Evolutionary conservation across 2,329 filamentous ascomycete genomes (phyloP), one percentile per base, ranked within the genome.

Genomic region (Catunica adiposa): DNA sequence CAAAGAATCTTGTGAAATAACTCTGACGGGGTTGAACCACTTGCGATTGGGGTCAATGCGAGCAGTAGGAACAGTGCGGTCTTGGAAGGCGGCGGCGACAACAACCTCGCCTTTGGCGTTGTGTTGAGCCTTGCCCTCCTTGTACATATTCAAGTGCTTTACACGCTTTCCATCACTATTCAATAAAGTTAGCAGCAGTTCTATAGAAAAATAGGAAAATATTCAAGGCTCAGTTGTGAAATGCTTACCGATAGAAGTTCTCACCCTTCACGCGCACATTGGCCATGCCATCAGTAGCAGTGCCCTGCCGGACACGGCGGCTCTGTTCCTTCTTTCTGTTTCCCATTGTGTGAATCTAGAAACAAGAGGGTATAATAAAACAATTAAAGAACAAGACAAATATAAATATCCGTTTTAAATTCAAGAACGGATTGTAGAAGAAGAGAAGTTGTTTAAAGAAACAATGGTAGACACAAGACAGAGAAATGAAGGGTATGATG

Each of bases 251-350:
- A 74, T 97, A 97, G 73, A 97, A 98, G 75, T 97, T 97, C 76
- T 97, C 90, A 71, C 92, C 92, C 73, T 98, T 98, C 63, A 82
- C 76, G 65, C 83, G 87, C 66, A 97, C 86, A 72, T 97, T 97
- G 64, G 73, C 82, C 80, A 95, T 88, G 68, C 88, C 88, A 80
- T 92, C 84, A 62, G 79, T 79, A 52, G 78, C 79, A 73, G 89
- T 90, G 63, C 87, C 88, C 77, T 96, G 82, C 68, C 89, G 85
- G 73, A 77, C 78, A 68, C 85, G 84, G 71, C 90, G 83, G 68
- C 74, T 78, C 61, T 81, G 82, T 72, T 97, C 90, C 71, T 96
- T 96, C 77, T 97, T 97, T 64, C 80, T 83, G 64, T 82, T 84
- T 71, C 89, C 89, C 89, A 95, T 95, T 58, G 61, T 65, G 61